A percentile compares a stretch with the other conserved stretches of the same genome.
Evolutionary conservation across 192 early-diverging fungal species (phyloP).

Genomic region (Rhizoclosmatium sp.): DNA sequence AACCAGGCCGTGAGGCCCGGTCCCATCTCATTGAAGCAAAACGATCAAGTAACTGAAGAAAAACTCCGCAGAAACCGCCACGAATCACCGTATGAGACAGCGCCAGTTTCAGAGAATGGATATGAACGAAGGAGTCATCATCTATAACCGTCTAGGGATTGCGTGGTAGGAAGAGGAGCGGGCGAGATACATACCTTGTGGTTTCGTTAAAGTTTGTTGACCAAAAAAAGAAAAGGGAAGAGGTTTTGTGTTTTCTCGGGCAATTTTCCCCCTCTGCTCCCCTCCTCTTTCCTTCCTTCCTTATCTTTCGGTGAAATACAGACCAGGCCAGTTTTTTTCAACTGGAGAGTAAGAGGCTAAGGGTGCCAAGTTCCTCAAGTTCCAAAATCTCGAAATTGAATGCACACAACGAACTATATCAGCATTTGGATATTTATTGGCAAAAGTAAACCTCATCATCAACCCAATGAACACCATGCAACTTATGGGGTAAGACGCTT

Average conservation of each 20-base stretch:
- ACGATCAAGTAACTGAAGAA: conserved; percentile 8
- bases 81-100: background rate
- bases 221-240: background rate
- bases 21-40: background rate
- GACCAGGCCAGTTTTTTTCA: too few relatives aligned
- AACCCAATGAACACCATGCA: background rate
- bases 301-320: background rate
- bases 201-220: background rate
- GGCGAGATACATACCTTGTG: background rate
- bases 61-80: conserved; percentile 1
- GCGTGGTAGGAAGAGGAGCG: background rate
- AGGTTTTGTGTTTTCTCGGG: background rate
- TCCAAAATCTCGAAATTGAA: too few relatives aligned
- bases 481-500: conserved; percentile 73
- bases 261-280: background rate
- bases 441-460: background rate
- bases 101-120: conserved; percentile 30
- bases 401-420: too few relatives aligned
- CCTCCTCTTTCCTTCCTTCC: background rate
- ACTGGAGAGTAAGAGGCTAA: too few relatives aligned
- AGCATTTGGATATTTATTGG: background rate
- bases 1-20: background rate
- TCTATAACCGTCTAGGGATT: background rate
- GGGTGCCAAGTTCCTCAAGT: too few relatives aligned
- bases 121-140: conserved; percentile 21